Percentiles rank a stretch among this genome's conserved stretches.
These are phyloP conservation scores for Wickerhamomyces ciferrii DNA, from an alignment of 805 yeast species.

Conservation along the genomic window DNA sequence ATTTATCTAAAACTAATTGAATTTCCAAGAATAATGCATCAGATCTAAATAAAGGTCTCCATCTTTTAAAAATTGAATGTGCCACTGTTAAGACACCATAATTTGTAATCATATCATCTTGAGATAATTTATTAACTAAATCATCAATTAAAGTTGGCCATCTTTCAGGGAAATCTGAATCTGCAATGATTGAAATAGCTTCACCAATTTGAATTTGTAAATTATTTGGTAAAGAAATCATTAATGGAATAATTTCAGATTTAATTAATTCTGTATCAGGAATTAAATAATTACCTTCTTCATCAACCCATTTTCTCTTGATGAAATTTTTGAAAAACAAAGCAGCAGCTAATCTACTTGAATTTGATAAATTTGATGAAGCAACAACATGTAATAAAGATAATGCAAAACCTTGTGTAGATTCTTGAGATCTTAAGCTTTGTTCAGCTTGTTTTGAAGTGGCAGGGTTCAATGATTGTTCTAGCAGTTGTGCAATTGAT, in stretches of 20 bases:
- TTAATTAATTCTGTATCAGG: conserved; percentile 71
- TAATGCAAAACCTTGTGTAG: conserved; percentile 68
- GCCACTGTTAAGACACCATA: conserved; percentile 88
- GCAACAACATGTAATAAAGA: conserved; percentile 76
- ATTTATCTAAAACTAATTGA: conserved; percentile 77
- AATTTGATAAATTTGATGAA: conserved; percentile 40
- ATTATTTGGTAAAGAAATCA: conserved; percentile 76
- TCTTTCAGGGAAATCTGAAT: conserved; percentile 87
- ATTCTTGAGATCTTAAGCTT: conserved; percentile 57
- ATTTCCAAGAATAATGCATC: conserved; percentile 88
- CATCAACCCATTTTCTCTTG: conserved; percentile 84
- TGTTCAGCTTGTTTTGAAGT: conserved; percentile 66
- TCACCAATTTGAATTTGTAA: conserved; percentile 94
- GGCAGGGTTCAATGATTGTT: conserved; percentile 60
- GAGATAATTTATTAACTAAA: conserved; percentile 59
- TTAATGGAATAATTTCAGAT: conserved; percentile 71
- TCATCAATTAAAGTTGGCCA: conserved; percentile 81
- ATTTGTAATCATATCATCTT: conserved; percentile 64
- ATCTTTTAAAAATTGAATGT: conserved; percentile 91
- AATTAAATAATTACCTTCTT: conserved; percentile 73
- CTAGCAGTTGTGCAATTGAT: conserved; percentile 47
- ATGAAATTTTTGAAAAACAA: conserved; percentile 85
- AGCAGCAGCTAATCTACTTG: conserved; percentile 82
- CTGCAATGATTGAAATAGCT: conserved; percentile 88
- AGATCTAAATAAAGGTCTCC: conserved; percentile 93